Evolutionary conservation across 257 asterid genomes (phyloP).

Genomic region (Primulina huaijiensis): DNA sequence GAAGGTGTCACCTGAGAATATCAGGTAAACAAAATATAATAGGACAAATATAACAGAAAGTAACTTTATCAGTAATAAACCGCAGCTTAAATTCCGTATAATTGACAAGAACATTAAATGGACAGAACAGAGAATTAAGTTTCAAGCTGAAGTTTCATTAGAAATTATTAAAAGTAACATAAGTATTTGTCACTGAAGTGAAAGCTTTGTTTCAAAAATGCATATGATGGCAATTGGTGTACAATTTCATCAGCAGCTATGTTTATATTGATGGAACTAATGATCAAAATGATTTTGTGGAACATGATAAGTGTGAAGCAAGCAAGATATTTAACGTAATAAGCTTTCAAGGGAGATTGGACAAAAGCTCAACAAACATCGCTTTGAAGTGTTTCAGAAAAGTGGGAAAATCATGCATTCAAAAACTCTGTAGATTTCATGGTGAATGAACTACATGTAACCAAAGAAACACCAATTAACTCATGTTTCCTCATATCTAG

Average conservation of each 20-base stretch:
- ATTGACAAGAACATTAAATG: neutral
- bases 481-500: neutral
- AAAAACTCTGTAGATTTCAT: neutral
- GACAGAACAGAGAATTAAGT: neutral
- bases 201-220: too few species aligned
- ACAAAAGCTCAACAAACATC: neutral
- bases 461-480: neutral
- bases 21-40: neutral
- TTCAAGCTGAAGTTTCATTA: neutral
- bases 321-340: neutral
- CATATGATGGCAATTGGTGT: neutral
- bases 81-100: neutral
- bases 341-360: neutral
- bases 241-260: neutral
- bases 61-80: neutral
- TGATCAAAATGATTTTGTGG: neutral
- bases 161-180: neutral
- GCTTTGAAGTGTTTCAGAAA: neutral
- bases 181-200: neutral
- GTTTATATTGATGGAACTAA: neutral
- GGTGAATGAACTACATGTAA: neutral
- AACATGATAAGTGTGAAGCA: neutral
- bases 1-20: conserved; percentile 64
- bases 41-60: neutral
- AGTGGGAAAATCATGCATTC: neutral